Evolutionary conservation across 345 rosid species (phyloP).

Genomic region (Boechera stricta): DNA sequence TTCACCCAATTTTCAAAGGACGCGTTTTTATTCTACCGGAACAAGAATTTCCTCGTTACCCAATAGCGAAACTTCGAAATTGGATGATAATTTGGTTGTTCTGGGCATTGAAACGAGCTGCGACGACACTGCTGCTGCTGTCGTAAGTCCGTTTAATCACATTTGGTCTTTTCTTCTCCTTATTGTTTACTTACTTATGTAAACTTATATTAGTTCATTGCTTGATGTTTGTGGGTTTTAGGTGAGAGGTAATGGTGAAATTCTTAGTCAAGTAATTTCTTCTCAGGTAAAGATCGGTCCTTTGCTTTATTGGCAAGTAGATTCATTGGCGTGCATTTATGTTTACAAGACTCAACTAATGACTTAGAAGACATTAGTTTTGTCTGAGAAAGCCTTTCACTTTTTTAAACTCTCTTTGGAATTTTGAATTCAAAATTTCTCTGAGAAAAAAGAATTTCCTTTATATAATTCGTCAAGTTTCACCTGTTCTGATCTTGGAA

Average conservation of each 20-base stretch:
- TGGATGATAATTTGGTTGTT: conserved; percentile 65
- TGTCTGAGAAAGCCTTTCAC: not conserved
- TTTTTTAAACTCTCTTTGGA: too few relatives aligned
- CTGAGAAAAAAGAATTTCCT: not conserved
- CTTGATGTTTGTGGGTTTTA: conserved; percentile 35
- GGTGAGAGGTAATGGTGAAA: conserved; percentile 87
- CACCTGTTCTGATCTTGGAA: conserved; percentile 28
- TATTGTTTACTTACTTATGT: not conserved
- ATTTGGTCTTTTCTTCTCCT: not conserved
- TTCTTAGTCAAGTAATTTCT: conserved; percentile 91
- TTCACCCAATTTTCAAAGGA: conserved; percentile 11
- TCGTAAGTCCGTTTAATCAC: conserved; percentile 53
- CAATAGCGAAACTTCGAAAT: not conserved
- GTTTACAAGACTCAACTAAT: not conserved
- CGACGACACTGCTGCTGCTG: conserved; percentile 96
- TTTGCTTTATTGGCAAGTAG: not conserved
- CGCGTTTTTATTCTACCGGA: not conserved
- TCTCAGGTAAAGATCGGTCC: conserved; percentile 74
- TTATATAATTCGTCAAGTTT: not conserved
- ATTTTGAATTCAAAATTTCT: not conserved
- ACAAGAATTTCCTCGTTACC: conserved; percentile 6
- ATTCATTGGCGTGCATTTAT: conserved; percentile 6
- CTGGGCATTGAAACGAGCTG: conserved; percentile 97
- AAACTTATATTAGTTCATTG: conserved; percentile 12
- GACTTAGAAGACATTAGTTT: not conserved